phyloP scores from a whole-genome alignment of 2,329 filamentous ascomycete species.

The Daldinia sp. region DNA sequence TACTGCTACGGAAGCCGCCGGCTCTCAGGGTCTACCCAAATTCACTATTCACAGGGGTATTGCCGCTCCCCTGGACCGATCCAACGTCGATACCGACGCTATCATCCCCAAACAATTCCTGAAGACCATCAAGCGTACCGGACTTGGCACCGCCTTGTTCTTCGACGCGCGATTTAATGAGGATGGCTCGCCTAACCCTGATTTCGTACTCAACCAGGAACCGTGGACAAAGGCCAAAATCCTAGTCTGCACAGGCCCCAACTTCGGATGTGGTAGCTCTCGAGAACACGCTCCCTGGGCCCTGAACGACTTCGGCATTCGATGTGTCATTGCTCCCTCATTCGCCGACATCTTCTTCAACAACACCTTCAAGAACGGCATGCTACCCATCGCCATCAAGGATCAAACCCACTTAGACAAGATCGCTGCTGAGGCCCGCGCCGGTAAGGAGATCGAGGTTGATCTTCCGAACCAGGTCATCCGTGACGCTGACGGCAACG shows the following conservation, averaged over 20 bases:
- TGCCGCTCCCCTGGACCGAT: slow-evolving; percentile 84
- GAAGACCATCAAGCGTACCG: slow-evolving; percentile 98
- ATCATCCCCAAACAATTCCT: slow-evolving; percentile 99
- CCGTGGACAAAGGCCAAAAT: slow-evolving; percentile 87
- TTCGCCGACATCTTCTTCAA: slow-evolving; percentile 94
- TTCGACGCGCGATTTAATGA: slow-evolving; percentile 80
- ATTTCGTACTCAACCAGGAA: slow-evolving; percentile 90
- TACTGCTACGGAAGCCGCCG: slow-evolving; percentile 55
- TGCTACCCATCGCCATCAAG: slow-evolving; percentile 84
- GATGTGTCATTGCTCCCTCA: slow-evolving; percentile 88
- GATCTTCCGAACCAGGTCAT: slow-evolving; percentile 87
- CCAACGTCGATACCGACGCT: slow-evolving; percentile 97
- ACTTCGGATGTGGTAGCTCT: slow-evolving; percentile 94
- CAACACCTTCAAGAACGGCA: slow-evolving; percentile 99
- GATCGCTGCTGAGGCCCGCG: slow-evolving; percentile 79
- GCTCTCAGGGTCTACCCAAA: slow-evolving; percentile 75
- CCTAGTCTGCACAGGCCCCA: slow-evolving; percentile 87
- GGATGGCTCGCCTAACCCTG: slow-evolving; percentile 76
- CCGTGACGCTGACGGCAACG: slow-evolving; percentile 76
- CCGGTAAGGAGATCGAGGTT: slow-evolving; percentile 85
- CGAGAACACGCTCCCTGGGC: slow-evolving; percentile 98
- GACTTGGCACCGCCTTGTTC: slow-evolving; percentile 88
- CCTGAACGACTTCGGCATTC: slow-evolving; percentile 94
- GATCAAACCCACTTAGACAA: slow-evolving; percentile 71
- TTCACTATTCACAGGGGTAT: slow-evolving; percentile 87